Conservation (phyloP, 129 eudicot species). For the sunflower (Helianthus annuus) region HanXRQr2.0-SUNRISE NC_035437.2:146865162-146865661, state of each 20-base stretch:
- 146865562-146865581: too few species aligned
- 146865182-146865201: slow-evolving; percentile 69
- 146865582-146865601: too few species aligned
- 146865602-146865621: too few species aligned
- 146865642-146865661: too few species aligned
- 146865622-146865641: too few species aligned
- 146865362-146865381: too few species aligned
- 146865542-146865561: slow-evolving; percentile 63
- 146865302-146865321: background rate
- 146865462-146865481: slow-evolving; percentile 61
- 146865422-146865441: background rate
- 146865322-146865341: background rate
- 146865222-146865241: slow-evolving; percentile 96
- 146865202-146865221: slow-evolving; percentile 72
- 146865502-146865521: slow-evolving; percentile 61
- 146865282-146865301: slow-evolving; percentile 14
- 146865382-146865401: too few species aligned
- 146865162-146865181: background rate
- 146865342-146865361: slow-evolving; percentile 30
- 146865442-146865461: slow-evolving; percentile 8
- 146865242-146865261: slow-evolving; percentile 98
- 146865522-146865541: slow-evolving; percentile 46
- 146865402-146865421: background rate
- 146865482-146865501: slow-evolving; percentile 52
- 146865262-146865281: slow-evolving; percentile 78